Evolutionary conservation across 73 alveolate genomes (phyloP), one percentile per base, ranked within the genome.

Genomic region (Paramecium caudatum): DNA sequence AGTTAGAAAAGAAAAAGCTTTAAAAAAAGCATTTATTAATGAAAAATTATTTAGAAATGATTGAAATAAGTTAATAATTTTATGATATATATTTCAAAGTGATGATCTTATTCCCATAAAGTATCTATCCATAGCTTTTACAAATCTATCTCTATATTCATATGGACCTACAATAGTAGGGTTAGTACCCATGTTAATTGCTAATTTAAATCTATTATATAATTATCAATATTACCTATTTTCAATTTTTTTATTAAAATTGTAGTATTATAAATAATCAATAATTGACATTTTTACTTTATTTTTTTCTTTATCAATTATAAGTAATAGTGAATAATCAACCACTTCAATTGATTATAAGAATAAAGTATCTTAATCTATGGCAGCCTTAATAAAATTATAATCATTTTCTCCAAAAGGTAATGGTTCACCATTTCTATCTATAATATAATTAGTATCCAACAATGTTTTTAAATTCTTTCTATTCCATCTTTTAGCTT

Each of bases 101-200:
- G 80, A 55, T 55, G 80, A 55, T 37, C 12, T 27, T 55, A 55
- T 55, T 21, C 80, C 80, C 34, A 91, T 68, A 84, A 91, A 91
- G 81, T 91, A 91, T 62, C 16, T 8, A 45, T 27, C 33, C 93
- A 91, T 84, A 3, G 95, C 95, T 25, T 48, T 49, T 5, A 25
- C 41, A 47, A 91, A 91, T 61, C 95, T 84, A 21, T 27, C 43
- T 82, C 84, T 49, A 47, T 91, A 91, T 83, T 85, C 68, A 6
- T 27, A 80, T 21, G 95, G 95, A 32, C 70, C 82, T 15, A 91
- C 61, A 46, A 91, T 91, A 3, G 95, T 91, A 7, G 95, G 95
- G 10, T 23, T 43, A 55, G 6, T 55, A 12, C 80, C 80, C 13
- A 55, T 10, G 30, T 55, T 55, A 10, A 55, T 55, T 1, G 80